Evolutionary conservation across 2,329 filamentous ascomycete genomes (phyloP), one percentile per base, ranked within the genome.

Genomic region (Exophiala calicioides): DNA sequence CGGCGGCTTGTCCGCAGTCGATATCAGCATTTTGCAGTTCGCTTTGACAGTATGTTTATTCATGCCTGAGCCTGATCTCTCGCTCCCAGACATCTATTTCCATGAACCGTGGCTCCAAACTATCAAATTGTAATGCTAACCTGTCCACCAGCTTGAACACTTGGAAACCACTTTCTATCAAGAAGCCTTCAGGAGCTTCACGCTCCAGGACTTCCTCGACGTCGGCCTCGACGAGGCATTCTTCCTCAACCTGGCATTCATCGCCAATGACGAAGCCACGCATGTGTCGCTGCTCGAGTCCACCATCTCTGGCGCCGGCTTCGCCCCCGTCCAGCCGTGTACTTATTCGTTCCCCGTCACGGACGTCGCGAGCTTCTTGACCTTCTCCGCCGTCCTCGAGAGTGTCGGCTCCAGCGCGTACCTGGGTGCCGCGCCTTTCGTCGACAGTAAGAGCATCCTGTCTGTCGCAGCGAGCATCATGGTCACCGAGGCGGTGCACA

Each of bases 91-190:
- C n/a, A n/a, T n/a, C n/a, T n/a, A n/a, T n/a, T n/a, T n/a, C n/a
- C n/a, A n/a, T n/a, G n/a, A n/a, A n/a, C n/a, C n/a, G n/a, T n/a
- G n/a, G n/a, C n/a, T n/a, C n/a, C n/a, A n/a, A n/a, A n/a, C n/a
- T n/a, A n/a, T n/a, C n/a, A n/a, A 10, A 9, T 10, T 45, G 9
- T 37, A 15, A 29, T 18, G 15, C 5, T 13, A 20, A 7, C 18
- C n/a, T n/a, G n/a, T n/a, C n/a, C n/a, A n/a, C n/a, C 23, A 55
- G 52, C 75, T 88, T 34, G 86, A 90, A 68, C 82, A 85, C 68
- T 82, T 89, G 60, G 86, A 89, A 70, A 75, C 81, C 18, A 73
- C 76, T 44, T 89, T 88, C 68, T 89, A 90, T 74, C 74, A 79
- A 58, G 75, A 85, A 62, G 85, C 84, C 27, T 86, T 89, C 62